Conservation (phyloP, 306 rosid genomes). For the Rosa persica region DNA sequence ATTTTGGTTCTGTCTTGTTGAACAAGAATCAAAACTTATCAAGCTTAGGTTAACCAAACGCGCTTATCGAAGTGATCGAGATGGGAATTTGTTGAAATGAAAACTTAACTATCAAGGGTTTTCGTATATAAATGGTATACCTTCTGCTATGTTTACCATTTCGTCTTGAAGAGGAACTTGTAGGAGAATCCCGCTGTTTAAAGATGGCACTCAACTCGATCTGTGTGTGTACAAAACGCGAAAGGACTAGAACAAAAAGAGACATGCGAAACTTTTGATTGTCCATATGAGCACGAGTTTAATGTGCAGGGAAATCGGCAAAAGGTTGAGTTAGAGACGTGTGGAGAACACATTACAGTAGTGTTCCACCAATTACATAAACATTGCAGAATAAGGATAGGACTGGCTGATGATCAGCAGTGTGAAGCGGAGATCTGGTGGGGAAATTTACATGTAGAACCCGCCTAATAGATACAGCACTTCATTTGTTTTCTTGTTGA, state of each 20-base stretch:
- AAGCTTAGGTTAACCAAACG: background rate
- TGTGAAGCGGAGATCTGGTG: constrained; percentile 1
- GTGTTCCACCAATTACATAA: background rate
- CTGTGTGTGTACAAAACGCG: background rate
- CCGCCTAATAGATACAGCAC: background rate
- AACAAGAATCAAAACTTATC: background rate
- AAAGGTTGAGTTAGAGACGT: constrained; percentile 28
- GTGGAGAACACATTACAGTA: constrained; percentile 28
- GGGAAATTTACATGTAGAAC: background rate
- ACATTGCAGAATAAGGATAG: background rate
- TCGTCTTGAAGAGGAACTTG: background rate
- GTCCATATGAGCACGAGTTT: constrained; percentile 11
- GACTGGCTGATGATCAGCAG: background rate
- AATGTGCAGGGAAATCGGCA: constrained; percentile 22
- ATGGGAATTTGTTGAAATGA: background rate
- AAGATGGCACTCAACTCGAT: background rate
- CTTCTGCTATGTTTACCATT: background rate
- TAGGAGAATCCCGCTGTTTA: background rate
- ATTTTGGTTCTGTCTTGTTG: background rate
- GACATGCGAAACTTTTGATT: background rate
- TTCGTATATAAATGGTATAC: background rate
- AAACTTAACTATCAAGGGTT: background rate
- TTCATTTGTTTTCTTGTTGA: background rate
- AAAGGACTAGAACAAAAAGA: background rate
- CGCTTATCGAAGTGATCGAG: background rate